phyloP scores from a whole-genome alignment of 2,329 filamentous ascomycete genomes.

The Neonectria punicea region DNA sequence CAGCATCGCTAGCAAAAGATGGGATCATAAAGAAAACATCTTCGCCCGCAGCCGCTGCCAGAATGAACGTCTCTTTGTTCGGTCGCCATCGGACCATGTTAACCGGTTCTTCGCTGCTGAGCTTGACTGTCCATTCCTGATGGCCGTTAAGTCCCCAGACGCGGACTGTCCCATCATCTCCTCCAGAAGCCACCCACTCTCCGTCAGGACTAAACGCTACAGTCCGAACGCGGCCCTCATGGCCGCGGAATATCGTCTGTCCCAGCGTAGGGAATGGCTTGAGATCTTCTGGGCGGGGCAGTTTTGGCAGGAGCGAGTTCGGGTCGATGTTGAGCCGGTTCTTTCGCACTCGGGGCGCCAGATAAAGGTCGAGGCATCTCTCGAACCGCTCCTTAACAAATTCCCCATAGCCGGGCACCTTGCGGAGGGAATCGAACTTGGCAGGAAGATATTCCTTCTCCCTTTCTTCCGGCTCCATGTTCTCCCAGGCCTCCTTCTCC shows the following conservation, averaged over 20 bases:
- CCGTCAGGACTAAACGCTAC: slow-evolving; percentile 88
- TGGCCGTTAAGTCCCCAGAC: slow-evolving; percentile 93
- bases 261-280: slow-evolving; percentile 94
- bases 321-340: slow-evolving; percentile 98
- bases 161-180: slow-evolving; percentile 91
- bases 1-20: slow-evolving; percentile 75
- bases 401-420: slow-evolving; percentile 88
- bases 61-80: slow-evolving; percentile 79
- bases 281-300: slow-evolving; percentile 92
- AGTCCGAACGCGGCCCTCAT: slow-evolving; percentile 87
- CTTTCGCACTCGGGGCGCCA: slow-evolving; percentile 90
- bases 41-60: slow-evolving; percentile 87
- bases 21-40: slow-evolving; percentile 87
- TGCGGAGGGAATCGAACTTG: slow-evolving; percentile 84
- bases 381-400: slow-evolving; percentile 98
- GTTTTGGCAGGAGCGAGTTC: slow-evolving; percentile 88
- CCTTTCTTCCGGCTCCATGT: slow-evolving; percentile 87
- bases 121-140: slow-evolving; percentile 84
- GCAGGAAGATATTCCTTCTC: slow-evolving; percentile 89
- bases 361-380: slow-evolving; percentile 92
- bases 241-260: slow-evolving; percentile 86
- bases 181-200: slow-evolving; percentile 87
- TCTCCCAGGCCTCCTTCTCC: slow-evolving; percentile 87
- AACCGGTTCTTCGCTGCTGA: slow-evolving; percentile 82
- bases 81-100: slow-evolving; percentile 92